phyloP scores from a whole-genome alignment of 2,329 filamentous ascomycete species.

The Chaetomium strumarium region DNA sequence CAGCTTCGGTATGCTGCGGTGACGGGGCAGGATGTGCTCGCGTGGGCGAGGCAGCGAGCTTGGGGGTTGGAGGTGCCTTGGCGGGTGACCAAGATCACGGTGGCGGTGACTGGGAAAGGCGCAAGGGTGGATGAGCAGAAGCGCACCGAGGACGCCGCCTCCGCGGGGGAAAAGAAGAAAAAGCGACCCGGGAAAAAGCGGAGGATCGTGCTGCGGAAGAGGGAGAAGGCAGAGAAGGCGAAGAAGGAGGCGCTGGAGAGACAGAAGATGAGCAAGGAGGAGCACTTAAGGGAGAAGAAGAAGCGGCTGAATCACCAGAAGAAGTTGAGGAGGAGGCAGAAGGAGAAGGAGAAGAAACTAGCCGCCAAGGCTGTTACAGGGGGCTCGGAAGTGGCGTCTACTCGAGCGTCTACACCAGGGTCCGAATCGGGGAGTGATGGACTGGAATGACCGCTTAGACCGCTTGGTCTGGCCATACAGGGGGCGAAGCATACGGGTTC shows the following conservation, averaged over 20 bases:
- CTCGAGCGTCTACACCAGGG: neutral
- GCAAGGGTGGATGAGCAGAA: neutral
- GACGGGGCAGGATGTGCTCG: conserved; percentile 45
- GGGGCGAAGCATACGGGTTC: too few relatives aligned
- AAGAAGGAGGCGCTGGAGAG: conserved; percentile 36
- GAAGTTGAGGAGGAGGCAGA: conserved; percentile 53
- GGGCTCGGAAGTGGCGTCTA: neutral
- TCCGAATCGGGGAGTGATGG: conserved; percentile 9
- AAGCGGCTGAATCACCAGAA: conserved; percentile 55
- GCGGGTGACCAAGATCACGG: conserved; percentile 44
- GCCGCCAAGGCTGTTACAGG: conserved; percentile 15
- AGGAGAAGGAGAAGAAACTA: conserved; percentile 50
- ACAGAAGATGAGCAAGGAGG: conserved; percentile 45
- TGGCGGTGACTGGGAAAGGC: conserved; percentile 31
- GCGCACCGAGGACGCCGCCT: too few relatives aligned
- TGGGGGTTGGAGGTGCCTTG: conserved; percentile 59
- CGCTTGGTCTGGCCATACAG: too few relatives aligned
- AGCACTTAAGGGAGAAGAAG: conserved; percentile 55
- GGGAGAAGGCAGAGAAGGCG: conserved; percentile 34
- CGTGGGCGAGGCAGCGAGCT: conserved; percentile 36
- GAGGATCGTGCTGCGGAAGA: conserved; percentile 46
- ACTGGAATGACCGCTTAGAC: too few relatives aligned
- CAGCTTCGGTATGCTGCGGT: conserved; percentile 45
- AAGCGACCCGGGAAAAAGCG: conserved; percentile 53
- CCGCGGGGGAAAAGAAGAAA: conserved; percentile 24